These are phyloP conservation scores for Leucocoprinus leucothites DNA, from an alignment of 768 basidiomycete genomes.

Conservation along the genomic window DNA sequence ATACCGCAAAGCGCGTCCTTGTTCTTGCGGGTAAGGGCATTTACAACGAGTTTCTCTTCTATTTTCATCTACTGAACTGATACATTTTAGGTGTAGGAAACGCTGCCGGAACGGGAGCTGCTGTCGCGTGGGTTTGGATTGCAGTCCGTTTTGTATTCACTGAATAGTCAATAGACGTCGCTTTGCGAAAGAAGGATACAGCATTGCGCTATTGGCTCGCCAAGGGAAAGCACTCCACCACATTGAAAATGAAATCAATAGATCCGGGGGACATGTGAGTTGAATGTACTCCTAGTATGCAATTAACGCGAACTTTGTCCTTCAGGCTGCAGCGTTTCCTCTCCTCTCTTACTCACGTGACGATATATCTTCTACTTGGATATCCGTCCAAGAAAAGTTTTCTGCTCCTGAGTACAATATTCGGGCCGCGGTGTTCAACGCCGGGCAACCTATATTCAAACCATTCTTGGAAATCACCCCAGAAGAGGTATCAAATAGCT, in stretches of 20 bases:
- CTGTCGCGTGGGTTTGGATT: constrained; percentile 46
- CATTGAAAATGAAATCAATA: constrained; percentile 53
- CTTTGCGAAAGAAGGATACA: constrained; percentile 63
- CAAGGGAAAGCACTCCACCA: constrained; percentile 48
- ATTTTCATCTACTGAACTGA: background rate
- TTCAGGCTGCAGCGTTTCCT: constrained; percentile 56
- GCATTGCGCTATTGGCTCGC: constrained; percentile 63
- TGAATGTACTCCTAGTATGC: background rate
- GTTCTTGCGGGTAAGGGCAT: constrained; percentile 56
- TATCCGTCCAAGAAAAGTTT: constrained; percentile 41
- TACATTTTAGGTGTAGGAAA: constrained; percentile 37
- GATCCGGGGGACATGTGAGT: constrained; percentile 55
- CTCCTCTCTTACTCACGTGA: constrained; percentile 46
- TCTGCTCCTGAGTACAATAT: constrained; percentile 47
- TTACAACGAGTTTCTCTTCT: background rate
- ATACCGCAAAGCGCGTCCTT: constrained; percentile 44
- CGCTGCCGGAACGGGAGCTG: constrained; percentile 53
- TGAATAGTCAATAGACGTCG: constrained; percentile 38
- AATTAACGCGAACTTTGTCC: background rate
- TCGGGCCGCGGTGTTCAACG: constrained; percentile 65
- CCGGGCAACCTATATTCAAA: constrained; percentile 56
- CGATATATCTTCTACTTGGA: constrained; percentile 50
- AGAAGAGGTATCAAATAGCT: constrained; percentile 47
- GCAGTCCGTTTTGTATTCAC: background rate
- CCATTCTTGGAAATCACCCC: constrained; percentile 63